Evolutionary conservation across 2,329 filamentous ascomycete species (phyloP).

Genomic region (Verticillium nonalfalfae): DNA sequence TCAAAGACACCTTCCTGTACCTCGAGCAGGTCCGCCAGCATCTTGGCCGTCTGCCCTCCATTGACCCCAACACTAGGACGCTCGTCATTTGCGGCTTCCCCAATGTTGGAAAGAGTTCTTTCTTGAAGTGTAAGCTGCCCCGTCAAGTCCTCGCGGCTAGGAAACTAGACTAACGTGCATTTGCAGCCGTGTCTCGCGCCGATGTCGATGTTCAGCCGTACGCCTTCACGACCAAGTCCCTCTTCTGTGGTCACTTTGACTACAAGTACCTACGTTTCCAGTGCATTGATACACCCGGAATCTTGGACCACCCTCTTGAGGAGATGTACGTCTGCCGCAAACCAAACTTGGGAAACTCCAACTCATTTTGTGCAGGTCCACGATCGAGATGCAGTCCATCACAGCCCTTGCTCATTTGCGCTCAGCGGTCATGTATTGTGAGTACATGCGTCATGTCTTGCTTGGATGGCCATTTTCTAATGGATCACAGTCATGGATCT

Average conservation of each 20-base stretch:
- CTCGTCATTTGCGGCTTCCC: conserved; percentile 96
- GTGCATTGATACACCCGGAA: conserved; percentile 97
- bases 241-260: conserved; percentile 97
- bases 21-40: conserved; percentile 53
- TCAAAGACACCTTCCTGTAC: conserved; percentile 6
- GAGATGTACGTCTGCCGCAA: conserved; percentile 48
- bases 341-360: neutral
- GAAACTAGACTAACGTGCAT: neutral
- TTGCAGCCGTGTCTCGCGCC: conserved; percentile 66
- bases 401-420: conserved; percentile 95
- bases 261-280: conserved; percentile 90
- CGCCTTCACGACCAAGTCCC: conserved; percentile 94
- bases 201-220: conserved; percentile 98
- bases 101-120: conserved; percentile 96
- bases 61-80: conserved; percentile 95
- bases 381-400: conserved; percentile 98
- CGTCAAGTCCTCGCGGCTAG: neutral
- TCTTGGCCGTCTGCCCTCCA: conserved; percentile 93
- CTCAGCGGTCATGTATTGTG: conserved; percentile 78
- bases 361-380: conserved; percentile 53
- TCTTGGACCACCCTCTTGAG: conserved; percentile 92
- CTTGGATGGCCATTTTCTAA: neutral
- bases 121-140: conserved; percentile 60
- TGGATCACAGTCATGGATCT: conserved; percentile 63
- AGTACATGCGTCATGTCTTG: neutral